Evolutionary conservation across 1,284 basidiomycete genomes (phyloP).

Genomic region (Takashimella koratensis): DNA sequence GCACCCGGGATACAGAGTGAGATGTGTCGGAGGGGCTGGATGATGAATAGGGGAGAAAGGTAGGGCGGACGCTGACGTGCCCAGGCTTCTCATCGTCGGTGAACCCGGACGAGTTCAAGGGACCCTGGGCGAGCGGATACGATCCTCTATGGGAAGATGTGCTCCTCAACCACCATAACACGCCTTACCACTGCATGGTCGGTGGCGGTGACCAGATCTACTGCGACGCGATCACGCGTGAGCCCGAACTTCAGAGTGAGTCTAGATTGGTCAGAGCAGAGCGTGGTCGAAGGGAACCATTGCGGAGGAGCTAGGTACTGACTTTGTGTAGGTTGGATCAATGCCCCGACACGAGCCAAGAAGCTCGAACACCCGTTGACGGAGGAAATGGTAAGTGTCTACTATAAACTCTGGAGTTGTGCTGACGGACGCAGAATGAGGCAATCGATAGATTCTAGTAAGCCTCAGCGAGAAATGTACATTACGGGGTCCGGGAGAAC

Average conservation of each 20-base stretch:
- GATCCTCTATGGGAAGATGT: slow-evolving; percentile 93
- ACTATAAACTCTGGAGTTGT: neutral
- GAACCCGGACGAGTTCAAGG: slow-evolving; percentile 50
- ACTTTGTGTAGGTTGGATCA: slow-evolving; percentile 82
- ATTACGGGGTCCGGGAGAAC: too few species aligned
- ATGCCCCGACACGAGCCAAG: slow-evolving; percentile 59
- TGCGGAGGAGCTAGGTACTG: slow-evolving; percentile 18
- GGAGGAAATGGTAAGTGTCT: slow-evolving; percentile 59
- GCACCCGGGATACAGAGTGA: neutral
- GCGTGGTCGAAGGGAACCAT: neutral
- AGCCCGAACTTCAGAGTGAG: slow-evolving; percentile 51
- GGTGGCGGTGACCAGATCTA: slow-evolving; percentile 52
- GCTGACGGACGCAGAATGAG: slow-evolving; percentile 29
- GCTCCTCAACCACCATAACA: slow-evolving; percentile 69
- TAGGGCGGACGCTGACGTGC: neutral
- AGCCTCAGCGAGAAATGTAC: too few species aligned
- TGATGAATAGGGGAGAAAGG: neutral
- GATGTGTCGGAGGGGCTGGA: too few species aligned
- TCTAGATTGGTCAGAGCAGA: neutral
- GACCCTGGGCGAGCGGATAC: slow-evolving; percentile 64
- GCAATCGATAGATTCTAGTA: slow-evolving; percentile 73
- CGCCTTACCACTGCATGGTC: slow-evolving; percentile 71
- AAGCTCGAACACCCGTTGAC: slow-evolving; percentile 66
- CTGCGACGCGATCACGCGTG: slow-evolving; percentile 51
- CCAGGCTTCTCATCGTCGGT: slow-evolving; percentile 53